phyloP scores from a whole-genome alignment of 129 eudicot species.

The Helichrysum umbraculigerum region DNA sequence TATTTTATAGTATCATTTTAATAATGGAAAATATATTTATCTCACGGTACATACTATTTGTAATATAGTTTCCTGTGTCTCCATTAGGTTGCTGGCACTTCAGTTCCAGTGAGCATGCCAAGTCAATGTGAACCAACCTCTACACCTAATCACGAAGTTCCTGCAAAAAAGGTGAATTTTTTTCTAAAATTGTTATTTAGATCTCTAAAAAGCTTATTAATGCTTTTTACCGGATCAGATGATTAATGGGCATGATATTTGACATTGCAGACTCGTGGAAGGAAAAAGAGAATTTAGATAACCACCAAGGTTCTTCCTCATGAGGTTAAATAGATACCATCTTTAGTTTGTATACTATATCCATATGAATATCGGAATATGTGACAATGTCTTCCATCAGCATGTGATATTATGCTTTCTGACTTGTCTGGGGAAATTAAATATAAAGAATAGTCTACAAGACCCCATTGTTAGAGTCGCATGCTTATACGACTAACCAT shows the following conservation, averaged over 20 bases:
- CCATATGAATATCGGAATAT: not conserved
- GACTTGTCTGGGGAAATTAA: too few relatives aligned
- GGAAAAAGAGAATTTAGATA: slow-evolving; percentile 29
- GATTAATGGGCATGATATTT: slow-evolving; percentile 20
- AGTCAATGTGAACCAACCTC: slow-evolving; percentile 22
- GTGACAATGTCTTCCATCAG: not conserved
- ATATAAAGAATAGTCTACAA: not conserved
- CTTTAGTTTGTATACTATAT: not conserved
- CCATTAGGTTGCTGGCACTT: slow-evolving; percentile 26
- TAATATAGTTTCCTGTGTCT: not conserved
- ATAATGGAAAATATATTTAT: not conserved
- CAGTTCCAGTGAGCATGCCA: slow-evolving; percentile 17
- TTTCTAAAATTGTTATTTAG: not conserved
- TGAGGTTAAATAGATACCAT: not conserved
- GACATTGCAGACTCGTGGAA: slow-evolving; percentile 36
- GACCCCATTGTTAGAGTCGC: not conserved
- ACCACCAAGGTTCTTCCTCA: slow-evolving; percentile 8
- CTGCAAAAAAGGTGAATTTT: slow-evolving; percentile 29
- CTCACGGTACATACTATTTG: not conserved
- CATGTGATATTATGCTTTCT: too few relatives aligned
- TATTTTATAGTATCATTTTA: not conserved
- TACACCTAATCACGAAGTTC: slow-evolving; percentile 20
- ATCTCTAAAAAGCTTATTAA: not conserved
- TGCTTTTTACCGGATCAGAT: not conserved
- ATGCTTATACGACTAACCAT: not conserved